Base-by-base conservation (phyloP, 495 filamentous ascomycete species). In the Apiosordaria backusii region DNA sequence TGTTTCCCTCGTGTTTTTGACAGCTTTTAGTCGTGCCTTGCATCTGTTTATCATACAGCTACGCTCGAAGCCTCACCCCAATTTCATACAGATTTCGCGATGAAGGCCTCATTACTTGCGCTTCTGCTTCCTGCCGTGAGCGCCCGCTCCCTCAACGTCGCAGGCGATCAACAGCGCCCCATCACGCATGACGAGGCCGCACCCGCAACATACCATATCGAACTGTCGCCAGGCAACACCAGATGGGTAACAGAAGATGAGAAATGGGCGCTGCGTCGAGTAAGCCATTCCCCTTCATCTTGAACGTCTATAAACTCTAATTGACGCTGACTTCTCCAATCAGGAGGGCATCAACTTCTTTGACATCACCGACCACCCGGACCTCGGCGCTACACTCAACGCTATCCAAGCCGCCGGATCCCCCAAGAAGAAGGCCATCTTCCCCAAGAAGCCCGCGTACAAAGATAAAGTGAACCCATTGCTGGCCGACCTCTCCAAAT, bases 241-340 rank as follows among this genome's bases (percentile, higher is more conserved):
- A 78, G 81, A 79, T 96, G 91, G 90, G 88, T 97, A 24, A 94
- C 90, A 0, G 94, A 99, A 70, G 92, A 97, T 27, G 88, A 97
- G 79, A 99, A 99, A 79, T 97, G 96, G 90, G 86, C 85, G 68
- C 80, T 98, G 66, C 88, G 90, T 76, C 81, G 93, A 69, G 92
- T 97, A 85, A 64, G 88, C 78, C 24, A 24, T 18, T 35, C 24
- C 4, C 5, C 26, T n/a, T 18, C 29, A n/a, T 21, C 15, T 50
- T 6, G 26, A 23, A 7, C 19, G 16, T 57, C 29, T 4, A 35
- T 57, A 22, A 16, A 6, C 10, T 27, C 54, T 60, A 60, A 21
- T 61, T 54, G 66, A 54, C 40, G 24, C 19, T 19, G 22, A 18
- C n/a, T 60, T 23, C 45, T 65, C 40, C n/a, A 4, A 21, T 19